Base-by-base conservation (phyloP, 2,329 filamentous ascomycete genomes). In the Colletotrichum australisinense region DNA sequence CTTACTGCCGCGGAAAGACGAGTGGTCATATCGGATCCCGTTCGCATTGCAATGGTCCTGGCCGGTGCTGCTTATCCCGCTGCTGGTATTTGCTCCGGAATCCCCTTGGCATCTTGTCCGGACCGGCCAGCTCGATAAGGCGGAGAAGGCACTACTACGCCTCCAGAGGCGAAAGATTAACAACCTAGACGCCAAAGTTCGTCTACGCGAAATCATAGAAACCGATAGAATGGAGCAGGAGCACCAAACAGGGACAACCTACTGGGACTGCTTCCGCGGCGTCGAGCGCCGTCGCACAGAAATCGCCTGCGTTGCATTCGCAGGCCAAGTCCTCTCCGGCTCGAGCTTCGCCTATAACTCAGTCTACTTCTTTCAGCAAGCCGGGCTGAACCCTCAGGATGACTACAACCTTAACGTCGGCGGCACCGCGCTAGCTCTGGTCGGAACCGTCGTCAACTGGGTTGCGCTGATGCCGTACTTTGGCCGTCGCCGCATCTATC, bases 1-100 rank as follows among this genome's bases (percentile, higher is more conserved):
- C 26, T 78, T 86, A n/a, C 66, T 83, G 1, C 65, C 77, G 19
- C 78, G 79, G 6, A 75, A 76, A 1, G 80, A 81, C 28, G 67
- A 86, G 62, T 88, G 84, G 84, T 83, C 83, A 0, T 89, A 86
- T 75, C 80, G 83, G 7, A 85, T 84, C 11, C 86, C 86, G 0
- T 88, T 86, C 67, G 86, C 82, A 0, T 66, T 88, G 0, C 86
- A 88, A 72, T 88, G 87, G 87, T 76, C 83, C 4, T 89, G 85
- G 83, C 85, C 86, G 0, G 78, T 83, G 1, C 78, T 84, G 1
- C 78, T 88, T 1, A 73, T 87, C 4, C 76, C 83, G 0, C 76
- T 80, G 1, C 78, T 86, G 1, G 74, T 77, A 11, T 84, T 87
- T 35, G 84, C 85, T 1, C 87, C 87, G 0, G 86, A 88, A 67